Evolutionary conservation across 306 rosid species (phyloP).

Genomic region (Datisca glomerata): DNA sequence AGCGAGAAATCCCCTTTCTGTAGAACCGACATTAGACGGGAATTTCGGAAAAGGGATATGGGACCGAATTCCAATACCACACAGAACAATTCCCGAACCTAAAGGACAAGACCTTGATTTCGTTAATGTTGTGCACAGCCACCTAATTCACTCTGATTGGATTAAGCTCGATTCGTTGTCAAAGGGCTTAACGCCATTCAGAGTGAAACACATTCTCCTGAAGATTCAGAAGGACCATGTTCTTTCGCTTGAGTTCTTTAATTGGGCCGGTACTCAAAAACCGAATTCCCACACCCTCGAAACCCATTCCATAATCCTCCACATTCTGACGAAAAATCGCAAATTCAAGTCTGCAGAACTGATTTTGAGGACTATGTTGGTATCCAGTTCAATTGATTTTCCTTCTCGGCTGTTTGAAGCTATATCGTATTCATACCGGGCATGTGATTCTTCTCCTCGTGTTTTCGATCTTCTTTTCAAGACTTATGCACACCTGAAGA

Average conservation of each 20-base stretch:
- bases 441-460: slow-evolving; percentile 51
- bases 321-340: slow-evolving; percentile 47
- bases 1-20: slow-evolving; percentile 10
- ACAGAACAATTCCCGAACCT: slow-evolving; percentile 49
- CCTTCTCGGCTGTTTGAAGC: slow-evolving; percentile 47
- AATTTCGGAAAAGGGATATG: slow-evolving; percentile 12
- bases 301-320: slow-evolving; percentile 46
- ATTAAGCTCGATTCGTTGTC: slow-evolving; percentile 37
- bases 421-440: slow-evolving; percentile 35
- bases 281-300: slow-evolving; percentile 45
- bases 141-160: slow-evolving; percentile 74
- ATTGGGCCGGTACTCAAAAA: slow-evolving; percentile 44
- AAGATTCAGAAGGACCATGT: slow-evolving; percentile 52
- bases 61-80: slow-evolving; percentile 48
- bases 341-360: slow-evolving; percentile 49
- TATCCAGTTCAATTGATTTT: slow-evolving; percentile 19
- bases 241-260: slow-evolving; percentile 56
- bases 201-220: slow-evolving; percentile 51
- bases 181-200: slow-evolving; percentile 36
- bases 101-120: slow-evolving; percentile 73
- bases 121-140: slow-evolving; percentile 55
- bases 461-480: slow-evolving; percentile 73
- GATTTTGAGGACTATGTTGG: slow-evolving; percentile 27
- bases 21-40: slow-evolving; percentile 10
- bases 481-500: slow-evolving; percentile 58